phyloP scores from a whole-genome alignment of 1,284 basidiomycete genomes.

The Testicularia cyperi region DNA sequence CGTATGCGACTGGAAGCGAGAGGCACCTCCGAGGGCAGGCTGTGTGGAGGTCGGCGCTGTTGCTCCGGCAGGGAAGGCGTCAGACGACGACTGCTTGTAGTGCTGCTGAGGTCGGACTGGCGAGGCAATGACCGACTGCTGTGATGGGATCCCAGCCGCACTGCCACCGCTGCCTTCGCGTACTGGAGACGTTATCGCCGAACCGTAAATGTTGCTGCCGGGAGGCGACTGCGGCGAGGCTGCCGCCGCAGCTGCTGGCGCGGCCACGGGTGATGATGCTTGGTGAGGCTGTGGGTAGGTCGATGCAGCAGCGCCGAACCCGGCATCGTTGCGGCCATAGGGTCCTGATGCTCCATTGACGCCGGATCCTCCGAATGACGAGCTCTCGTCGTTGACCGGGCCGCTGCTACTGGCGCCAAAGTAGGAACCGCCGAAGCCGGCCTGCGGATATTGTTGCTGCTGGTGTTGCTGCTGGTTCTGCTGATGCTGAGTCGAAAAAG shows the following conservation, averaged over 20 bases:
- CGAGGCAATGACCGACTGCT: too few relatives aligned
- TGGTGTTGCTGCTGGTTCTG: slow-evolving; percentile 6
- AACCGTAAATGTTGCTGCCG: neutral
- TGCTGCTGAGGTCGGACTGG: slow-evolving; percentile 1
- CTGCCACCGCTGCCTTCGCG: too few relatives aligned
- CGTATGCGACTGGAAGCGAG: slow-evolving; percentile 36
- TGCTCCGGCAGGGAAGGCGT: slow-evolving; percentile 24
- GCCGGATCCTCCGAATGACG: too few relatives aligned
- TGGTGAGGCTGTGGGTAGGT: slow-evolving; percentile 7
- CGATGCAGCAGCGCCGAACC: too few relatives aligned
- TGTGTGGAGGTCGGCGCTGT: neutral
- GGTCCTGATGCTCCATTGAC: neutral
- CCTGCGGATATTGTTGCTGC: slow-evolving; percentile 5
- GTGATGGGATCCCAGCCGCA: too few relatives aligned
- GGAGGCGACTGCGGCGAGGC: neutral
- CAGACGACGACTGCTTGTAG: slow-evolving; percentile 2
- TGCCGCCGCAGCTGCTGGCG: neutral
- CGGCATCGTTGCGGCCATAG: neutral
- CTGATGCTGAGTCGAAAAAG: slow-evolving; percentile 24
- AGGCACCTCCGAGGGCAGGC: slow-evolving; percentile 2
- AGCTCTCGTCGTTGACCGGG: too few relatives aligned
- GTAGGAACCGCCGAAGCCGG: slow-evolving; percentile 6
- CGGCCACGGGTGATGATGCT: neutral
- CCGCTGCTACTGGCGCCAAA: slow-evolving; percentile 7
- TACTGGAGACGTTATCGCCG: too few relatives aligned